Conservation (phyloP, 2,329 filamentous ascomycete genomes). For the Penicillium glabrum region DNA sequence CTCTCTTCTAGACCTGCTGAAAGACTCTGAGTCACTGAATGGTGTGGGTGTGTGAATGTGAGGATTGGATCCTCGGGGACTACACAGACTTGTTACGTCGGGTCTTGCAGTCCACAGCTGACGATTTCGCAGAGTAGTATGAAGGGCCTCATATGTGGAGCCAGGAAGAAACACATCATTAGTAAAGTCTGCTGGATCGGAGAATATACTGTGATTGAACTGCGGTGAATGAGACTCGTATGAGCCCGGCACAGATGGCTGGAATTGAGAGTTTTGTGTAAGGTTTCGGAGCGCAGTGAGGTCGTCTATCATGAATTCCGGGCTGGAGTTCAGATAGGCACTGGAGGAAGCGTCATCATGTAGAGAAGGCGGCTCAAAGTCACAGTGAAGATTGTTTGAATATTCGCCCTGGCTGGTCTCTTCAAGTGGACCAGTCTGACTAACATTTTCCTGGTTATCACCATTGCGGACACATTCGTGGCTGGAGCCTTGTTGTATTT, state of each 20-base stretch:
- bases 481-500: background rate
- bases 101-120: slow-evolving; percentile 48
- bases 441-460: background rate
- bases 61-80: slow-evolving; percentile 21
- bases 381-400: background rate
- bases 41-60: slow-evolving; percentile 11
- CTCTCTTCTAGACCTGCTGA: slow-evolving; percentile 3
- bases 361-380: slow-evolving; percentile 3
- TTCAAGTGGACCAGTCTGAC: background rate
- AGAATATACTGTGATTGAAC: slow-evolving; percentile 26
- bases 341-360: slow-evolving; percentile 15
- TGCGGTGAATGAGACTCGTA: slow-evolving; percentile 24
- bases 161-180: slow-evolving; percentile 54
- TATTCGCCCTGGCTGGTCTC: background rate
- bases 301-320: slow-evolving; percentile 23
- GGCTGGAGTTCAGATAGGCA: slow-evolving; percentile 25
- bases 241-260: slow-evolving; percentile 10
- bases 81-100: slow-evolving; percentile 35
- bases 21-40: slow-evolving; percentile 5
- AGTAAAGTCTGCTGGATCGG: slow-evolving; percentile 29
- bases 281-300: slow-evolving; percentile 18
- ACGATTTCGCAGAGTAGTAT: slow-evolving; percentile 47
- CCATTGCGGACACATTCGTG: background rate
- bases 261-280: slow-evolving; percentile 7
- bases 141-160: slow-evolving; percentile 49